These are phyloP conservation scores for Eleusine coracana DNA, from an alignment of 176 grass and related monocot genomes.

Conservation along the genomic window DNA sequence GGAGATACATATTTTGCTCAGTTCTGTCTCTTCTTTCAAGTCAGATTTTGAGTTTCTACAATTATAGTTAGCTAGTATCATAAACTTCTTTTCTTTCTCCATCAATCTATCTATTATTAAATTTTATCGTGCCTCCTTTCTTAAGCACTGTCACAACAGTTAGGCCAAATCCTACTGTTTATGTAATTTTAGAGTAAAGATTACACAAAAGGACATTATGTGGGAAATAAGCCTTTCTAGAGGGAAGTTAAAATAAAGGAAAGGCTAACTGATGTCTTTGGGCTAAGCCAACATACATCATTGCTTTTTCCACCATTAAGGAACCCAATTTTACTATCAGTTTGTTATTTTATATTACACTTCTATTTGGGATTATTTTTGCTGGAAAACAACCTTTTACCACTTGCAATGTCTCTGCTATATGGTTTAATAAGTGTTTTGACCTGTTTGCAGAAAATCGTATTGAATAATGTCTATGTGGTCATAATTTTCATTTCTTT, in stretches of 20 bases:
- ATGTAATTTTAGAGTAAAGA: not conserved
- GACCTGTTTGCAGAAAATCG: not conserved
- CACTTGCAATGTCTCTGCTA: not conserved
- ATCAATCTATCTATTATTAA: conserved; percentile 3
- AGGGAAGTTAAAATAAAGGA: conserved; percentile 13
- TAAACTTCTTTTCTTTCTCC: not conserved
- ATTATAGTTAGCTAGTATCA: not conserved
- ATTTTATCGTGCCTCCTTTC: not conserved
- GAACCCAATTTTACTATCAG: not conserved
- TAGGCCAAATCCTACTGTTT: not conserved
- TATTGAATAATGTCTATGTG: conserved; percentile 16
- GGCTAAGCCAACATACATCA: not conserved
- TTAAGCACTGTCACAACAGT: not conserved
- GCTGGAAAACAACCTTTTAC: not conserved
- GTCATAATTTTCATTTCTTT: not conserved
- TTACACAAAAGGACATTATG: conserved; percentile 1
- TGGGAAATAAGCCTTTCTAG: not conserved
- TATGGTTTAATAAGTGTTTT: conserved; percentile 25
- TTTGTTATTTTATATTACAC: not conserved
- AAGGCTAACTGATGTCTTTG: not conserved
- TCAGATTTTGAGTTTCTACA: not conserved
- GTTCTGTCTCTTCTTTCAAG: conserved; percentile 19
- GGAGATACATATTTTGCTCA: not conserved
- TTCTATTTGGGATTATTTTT: not conserved
- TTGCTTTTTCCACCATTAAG: conserved; percentile 1